Evolutionary conservation across 257 asterid species (phyloP).

Genomic region (Plectranthus barbatus): DNA sequence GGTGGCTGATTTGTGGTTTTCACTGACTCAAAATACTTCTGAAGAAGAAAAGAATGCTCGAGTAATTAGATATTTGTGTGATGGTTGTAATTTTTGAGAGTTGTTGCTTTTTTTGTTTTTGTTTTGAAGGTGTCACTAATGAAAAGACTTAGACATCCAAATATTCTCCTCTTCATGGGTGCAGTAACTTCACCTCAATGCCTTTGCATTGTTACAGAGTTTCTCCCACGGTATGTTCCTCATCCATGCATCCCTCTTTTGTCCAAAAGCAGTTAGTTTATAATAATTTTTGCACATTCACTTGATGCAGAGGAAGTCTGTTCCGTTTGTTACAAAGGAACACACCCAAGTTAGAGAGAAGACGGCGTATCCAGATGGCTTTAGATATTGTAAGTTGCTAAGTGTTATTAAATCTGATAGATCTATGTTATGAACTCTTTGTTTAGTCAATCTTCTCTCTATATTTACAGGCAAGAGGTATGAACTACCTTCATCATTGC

Average conservation of each 20-base stretch:
- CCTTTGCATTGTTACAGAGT: slow-evolving; percentile 96
- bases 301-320: slow-evolving; percentile 77
- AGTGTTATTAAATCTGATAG: slow-evolving; percentile 18
- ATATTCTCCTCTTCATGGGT: slow-evolving; percentile 98
- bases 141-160: slow-evolving; percentile 97
- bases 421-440: background rate
- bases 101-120: background rate
- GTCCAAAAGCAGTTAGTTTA: slow-evolving; percentile 5
- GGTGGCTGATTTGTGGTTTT: background rate
- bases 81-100: slow-evolving; percentile 4
- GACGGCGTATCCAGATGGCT: slow-evolving; percentile 89
- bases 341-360: slow-evolving; percentile 66
- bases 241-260: background rate
- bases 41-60: background rate
- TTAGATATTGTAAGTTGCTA: slow-evolving; percentile 61
- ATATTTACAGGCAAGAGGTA: slow-evolving; percentile 72
- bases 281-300: slow-evolving; percentile 2
- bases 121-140: slow-evolving; percentile 75
- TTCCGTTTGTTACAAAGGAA: slow-evolving; percentile 77
- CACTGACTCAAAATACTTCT: background rate
- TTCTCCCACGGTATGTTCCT: slow-evolving; percentile 84
- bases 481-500: slow-evolving; percentile 90
- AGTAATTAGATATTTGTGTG: background rate
- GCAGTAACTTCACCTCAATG: slow-evolving; percentile 93
- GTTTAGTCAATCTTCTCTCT: background rate